Evolutionary conservation across 148 eudicot species (phyloP).

Genomic region (Drosera capensis): DNA sequence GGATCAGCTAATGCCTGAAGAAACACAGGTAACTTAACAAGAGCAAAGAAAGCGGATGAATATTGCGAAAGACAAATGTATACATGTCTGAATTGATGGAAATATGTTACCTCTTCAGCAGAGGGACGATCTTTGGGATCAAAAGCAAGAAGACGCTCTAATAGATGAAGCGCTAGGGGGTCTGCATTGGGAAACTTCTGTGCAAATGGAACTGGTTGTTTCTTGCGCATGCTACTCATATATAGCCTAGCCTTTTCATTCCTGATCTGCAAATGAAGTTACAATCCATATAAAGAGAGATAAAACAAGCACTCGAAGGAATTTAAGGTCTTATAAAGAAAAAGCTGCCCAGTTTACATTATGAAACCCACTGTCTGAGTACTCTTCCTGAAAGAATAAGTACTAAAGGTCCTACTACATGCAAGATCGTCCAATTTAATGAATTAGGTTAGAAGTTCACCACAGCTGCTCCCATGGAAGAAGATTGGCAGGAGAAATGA

Average conservation of each 20-base stretch:
- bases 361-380: too few species aligned
- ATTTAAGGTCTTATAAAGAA: neutral
- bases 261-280: conserved; percentile 37
- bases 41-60: conserved; percentile 7
- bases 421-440: neutral
- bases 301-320: neutral
- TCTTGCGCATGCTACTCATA: conserved; percentile 65
- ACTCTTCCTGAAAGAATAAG: too few species aligned
- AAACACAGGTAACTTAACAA: neutral
- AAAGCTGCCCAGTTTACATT: too few species aligned
- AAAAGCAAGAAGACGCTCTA: conserved; percentile 88
- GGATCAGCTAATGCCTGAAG: conserved; percentile 66
- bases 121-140: conserved; percentile 83
- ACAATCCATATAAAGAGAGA: neutral
- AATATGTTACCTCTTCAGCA: conserved; percentile 61
- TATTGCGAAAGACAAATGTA: conserved; percentile 1
- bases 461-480: neutral
- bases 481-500: neutral
- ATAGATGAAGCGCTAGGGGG: conserved; percentile 82
- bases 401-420: too few species aligned
- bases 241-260: conserved; percentile 86
- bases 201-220: conserved; percentile 52
- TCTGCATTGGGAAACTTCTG: conserved; percentile 71
- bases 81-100: neutral
- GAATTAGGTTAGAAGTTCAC: neutral